Percentiles rank a stretch among this genome's conserved stretches.
Conservation (phyloP, 257 asterid genomes). For the Solanum infundibuliforme region DNA sequence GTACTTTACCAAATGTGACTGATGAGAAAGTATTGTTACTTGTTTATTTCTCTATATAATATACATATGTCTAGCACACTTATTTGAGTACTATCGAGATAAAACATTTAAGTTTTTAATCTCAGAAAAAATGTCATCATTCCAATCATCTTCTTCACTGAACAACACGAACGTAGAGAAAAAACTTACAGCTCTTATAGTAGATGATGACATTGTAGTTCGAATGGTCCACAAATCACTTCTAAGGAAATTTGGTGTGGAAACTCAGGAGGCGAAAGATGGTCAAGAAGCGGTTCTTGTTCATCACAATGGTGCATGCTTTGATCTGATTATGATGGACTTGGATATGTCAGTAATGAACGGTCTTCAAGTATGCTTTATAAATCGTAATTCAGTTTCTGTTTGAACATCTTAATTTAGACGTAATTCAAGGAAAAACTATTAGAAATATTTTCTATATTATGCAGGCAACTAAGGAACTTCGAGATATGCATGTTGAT, state of each 20-base stretch:
- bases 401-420: too few species aligned
- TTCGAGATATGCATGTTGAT: too few species aligned
- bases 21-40: not conserved
- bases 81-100: not conserved
- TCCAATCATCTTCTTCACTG: too few species aligned
- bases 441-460: too few species aligned
- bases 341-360: conserved; percentile 21
- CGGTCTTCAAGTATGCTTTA: too few species aligned
- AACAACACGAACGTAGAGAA: not conserved
- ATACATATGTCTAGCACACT: not conserved
- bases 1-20: too few species aligned
- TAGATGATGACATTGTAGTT: conserved; percentile 24
- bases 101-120: not conserved
- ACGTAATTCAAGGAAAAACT: too few species aligned
- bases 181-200: conserved; percentile 25
- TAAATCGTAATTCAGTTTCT: too few species aligned
- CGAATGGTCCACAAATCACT: conserved; percentile 19
- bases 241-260: conserved; percentile 12
- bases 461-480: too few species aligned
- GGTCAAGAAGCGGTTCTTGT: conserved; percentile 38
- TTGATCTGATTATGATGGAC: conserved; percentile 43
- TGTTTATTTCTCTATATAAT: not conserved
- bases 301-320: conserved; percentile 14
- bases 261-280: conserved; percentile 19
- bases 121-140: not conserved